Conservation (phyloP, 495 filamentous ascomycete species). For the Hypomontagnella submonticulosa region DNA sequence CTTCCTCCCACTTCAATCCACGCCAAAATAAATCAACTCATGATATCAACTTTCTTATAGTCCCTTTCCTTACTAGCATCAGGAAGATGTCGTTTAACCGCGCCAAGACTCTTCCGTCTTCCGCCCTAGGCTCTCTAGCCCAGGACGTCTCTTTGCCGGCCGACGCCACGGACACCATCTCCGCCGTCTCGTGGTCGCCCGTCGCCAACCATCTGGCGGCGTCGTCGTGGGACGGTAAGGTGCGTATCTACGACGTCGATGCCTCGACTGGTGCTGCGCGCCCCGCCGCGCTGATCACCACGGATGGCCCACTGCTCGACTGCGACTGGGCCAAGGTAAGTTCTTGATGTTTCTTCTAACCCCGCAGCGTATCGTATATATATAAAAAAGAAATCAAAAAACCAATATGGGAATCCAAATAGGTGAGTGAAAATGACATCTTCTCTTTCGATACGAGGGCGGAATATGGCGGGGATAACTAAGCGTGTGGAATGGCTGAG, state of each 20-base stretch:
- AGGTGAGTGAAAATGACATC: conserved; percentile 3
- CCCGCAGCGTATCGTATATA: conserved; percentile 15
- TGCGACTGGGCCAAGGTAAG: conserved; percentile 84
- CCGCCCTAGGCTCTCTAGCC: conserved; percentile 73
- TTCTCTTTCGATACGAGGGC: background rate
- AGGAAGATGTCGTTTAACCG: conserved; percentile 13
- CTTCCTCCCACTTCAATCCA: background rate
- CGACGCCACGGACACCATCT: conserved; percentile 84
- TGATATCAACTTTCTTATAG: background rate
- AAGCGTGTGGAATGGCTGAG: background rate
- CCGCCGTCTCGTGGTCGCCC: conserved; percentile 81
- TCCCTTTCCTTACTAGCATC: background rate
- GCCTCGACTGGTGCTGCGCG: conserved; percentile 72
- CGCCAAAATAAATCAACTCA: no score
- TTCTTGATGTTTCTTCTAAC: conserved; percentile 16
- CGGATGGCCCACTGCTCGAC: conserved; percentile 78
- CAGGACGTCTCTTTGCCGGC: conserved; percentile 72
- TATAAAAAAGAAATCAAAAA: conserved; percentile 7
- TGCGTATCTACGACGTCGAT: conserved; percentile 85
- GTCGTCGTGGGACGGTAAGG: conserved; percentile 91
- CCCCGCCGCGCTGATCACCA: conserved; percentile 76
- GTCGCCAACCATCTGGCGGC: conserved; percentile 69
- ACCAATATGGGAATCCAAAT: conserved; percentile 27
- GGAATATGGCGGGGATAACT: conserved; percentile 12
- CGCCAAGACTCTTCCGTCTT: conserved; percentile 52